Conservation (phyloP, 2,329 filamentous ascomycete genomes). For the Exophiala phaeomuriformis region DNA sequence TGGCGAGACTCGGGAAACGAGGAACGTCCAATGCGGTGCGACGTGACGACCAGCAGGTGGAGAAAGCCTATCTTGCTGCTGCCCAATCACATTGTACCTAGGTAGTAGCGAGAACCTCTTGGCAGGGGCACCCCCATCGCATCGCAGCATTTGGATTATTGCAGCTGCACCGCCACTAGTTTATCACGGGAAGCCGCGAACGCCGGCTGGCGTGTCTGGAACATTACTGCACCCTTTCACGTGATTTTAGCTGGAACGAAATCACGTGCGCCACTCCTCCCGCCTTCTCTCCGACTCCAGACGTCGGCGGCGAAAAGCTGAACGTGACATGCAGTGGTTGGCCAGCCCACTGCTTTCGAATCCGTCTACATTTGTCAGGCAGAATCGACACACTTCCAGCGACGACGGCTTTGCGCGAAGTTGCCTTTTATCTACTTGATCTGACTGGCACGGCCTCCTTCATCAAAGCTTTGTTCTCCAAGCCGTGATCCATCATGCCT, state of each 20-base stretch:
- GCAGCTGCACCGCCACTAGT: not conserved
- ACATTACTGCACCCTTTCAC: not conserved
- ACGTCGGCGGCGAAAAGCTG: not conserved
- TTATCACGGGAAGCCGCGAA: too few relatives aligned
- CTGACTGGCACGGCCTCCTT: not conserved
- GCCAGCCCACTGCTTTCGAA: not conserved
- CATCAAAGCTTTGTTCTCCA: not conserved
- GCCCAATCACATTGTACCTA: not conserved
- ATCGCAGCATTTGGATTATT: not conserved
- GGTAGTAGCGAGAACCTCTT: not conserved
- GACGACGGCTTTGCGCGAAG: not conserved
- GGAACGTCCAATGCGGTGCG: not conserved
- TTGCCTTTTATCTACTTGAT: not conserved
- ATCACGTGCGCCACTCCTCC: not conserved
- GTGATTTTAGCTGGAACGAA: not conserved
- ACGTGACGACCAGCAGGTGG: not conserved
- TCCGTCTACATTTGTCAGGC: not conserved
- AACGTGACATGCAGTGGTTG: not conserved
- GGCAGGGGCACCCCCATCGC: slow-evolving; percentile 1
- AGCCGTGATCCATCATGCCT: slow-evolving; percentile 41
- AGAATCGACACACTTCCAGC: not conserved
- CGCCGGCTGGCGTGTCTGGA: too few relatives aligned
- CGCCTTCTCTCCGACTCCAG: not conserved
- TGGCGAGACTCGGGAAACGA: slow-evolving; percentile 10
- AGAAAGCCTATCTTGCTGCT: not conserved